Conservation (phyloP, 2,329 filamentous ascomycete species). For the Trichoderma cornu-damae region DNA sequence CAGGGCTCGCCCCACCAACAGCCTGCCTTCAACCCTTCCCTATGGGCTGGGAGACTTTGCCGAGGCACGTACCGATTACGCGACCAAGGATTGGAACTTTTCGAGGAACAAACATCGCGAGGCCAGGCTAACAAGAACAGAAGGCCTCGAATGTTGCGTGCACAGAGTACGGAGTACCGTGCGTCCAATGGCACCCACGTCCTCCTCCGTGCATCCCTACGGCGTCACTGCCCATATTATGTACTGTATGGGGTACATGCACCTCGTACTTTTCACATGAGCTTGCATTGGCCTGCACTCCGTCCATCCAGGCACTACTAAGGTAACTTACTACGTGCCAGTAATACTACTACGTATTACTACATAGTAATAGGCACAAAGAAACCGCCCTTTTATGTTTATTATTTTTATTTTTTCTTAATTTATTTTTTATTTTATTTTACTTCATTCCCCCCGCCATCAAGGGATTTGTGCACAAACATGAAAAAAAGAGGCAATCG, state of each 20-base stretch:
- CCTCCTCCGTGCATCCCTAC: neutral
- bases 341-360: too few relatives aligned
- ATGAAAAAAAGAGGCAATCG: neutral
- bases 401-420: too few relatives aligned
- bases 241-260: conserved; percentile 4
- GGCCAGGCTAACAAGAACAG: neutral
- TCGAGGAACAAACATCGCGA: neutral
- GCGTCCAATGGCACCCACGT: too few relatives aligned
- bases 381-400: neutral
- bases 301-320: neutral
- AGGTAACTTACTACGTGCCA: too few relatives aligned
- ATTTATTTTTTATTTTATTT: too few relatives aligned
- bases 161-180: too few relatives aligned
- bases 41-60: neutral
- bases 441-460: neutral
- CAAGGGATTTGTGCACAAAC: neutral
- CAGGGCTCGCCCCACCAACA: neutral
- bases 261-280: neutral
- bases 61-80: conserved; percentile 3
- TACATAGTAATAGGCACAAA: too few relatives aligned
- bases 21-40: too few relatives aligned
- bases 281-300: conserved; percentile 2
- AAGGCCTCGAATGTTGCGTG: neutral
- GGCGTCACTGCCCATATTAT: too few relatives aligned
- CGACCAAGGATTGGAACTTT: neutral